Conservation (phyloP, 2,329 filamentous ascomycete genomes). For the Endoconidiophora laricicola region DNA sequence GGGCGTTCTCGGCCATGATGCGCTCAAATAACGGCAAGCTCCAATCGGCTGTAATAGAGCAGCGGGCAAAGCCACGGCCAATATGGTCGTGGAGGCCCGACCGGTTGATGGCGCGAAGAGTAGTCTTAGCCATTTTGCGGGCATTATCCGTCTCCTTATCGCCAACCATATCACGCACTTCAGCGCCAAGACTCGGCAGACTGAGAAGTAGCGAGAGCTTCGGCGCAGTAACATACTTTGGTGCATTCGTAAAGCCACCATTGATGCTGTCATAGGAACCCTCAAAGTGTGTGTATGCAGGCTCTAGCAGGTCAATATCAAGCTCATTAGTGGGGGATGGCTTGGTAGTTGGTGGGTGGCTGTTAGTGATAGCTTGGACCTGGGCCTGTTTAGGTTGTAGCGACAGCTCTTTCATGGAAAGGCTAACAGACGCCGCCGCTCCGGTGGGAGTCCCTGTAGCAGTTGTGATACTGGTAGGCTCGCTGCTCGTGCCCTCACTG, state of each 20-base stretch:
- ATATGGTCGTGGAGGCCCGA: conserved; percentile 40
- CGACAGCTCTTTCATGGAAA: not conserved
- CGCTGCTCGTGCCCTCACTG: conserved; percentile 45
- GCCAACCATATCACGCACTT: conserved; percentile 78
- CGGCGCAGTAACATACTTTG: conserved; percentile 80
- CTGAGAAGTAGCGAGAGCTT: conserved; percentile 72
- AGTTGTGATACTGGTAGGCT: conserved; percentile 1
- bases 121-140: conserved; percentile 63
- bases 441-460: not conserved
- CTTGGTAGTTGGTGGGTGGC: conserved; percentile 1
- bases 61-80: conserved; percentile 46
- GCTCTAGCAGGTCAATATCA: conserved; percentile 80
- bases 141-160: conserved; percentile 58
- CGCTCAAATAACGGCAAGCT: conserved; percentile 93
- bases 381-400: not conserved
- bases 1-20: conserved; percentile 83
- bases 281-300: conserved; percentile 68
- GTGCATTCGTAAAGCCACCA: conserved; percentile 65
- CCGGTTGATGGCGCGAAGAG: conserved; percentile 54
- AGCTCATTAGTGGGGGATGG: conserved; percentile 43
- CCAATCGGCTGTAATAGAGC: conserved; percentile 86
- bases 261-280: conserved; percentile 62
- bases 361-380: not conserved
- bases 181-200: conserved; percentile 51
- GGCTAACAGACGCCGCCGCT: not conserved